Evolutionary conservation across 768 basidiomycete genomes (phyloP), one percentile per base, ranked within the genome.

Genomic region (Rhodotorula graminis): DNA sequence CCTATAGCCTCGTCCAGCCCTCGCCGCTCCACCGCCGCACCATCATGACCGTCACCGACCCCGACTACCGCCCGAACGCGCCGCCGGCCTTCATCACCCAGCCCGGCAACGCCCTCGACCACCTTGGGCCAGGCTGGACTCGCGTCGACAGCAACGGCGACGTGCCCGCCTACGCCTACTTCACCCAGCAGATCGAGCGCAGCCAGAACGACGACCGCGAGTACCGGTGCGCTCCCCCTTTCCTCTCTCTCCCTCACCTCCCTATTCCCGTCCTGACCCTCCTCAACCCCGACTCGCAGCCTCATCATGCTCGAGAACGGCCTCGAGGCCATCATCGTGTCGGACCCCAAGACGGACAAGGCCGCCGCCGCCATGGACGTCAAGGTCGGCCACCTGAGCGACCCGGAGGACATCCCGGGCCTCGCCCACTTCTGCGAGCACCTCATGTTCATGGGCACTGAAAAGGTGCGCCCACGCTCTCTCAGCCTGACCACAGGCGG

Each of bases 391-490:
- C 94, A 98, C 81, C 81, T 99, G 65, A 87, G 86, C 57, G 96
- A 99, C 81, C 96, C 96, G 88, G 88, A 86, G 80, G 92, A 95
- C 79, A 90, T 93, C 86, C 93, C 91, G 18, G 93, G 93, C 19
- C 85, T 94, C 57, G 93, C 93, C 61, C 92, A 95, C 81, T 94
- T 94, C 79, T 94, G 93, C 82, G 95, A 99, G 80, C 95, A 99
- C 81, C 80, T 99, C 61, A 82, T 96, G 72, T 99, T 99, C 82
- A 92, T 99, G 79, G 83, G 83, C 10, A 84, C 82, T 10, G 81
- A 83, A 67, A 82, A 80, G 88, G 94, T 93, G 77, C 72, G 88
- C n/a, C n/a, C n/a, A n/a, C n/a, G n/a, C n/a, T n/a, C n/a, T n/a
- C n/a, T n/a, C n/a, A n/a, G n/a, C n/a, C n/a, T n/a, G n/a, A n/a